Evolutionary conservation across 805 yeast genomes (phyloP), one percentile per base, ranked within the genome.

Genomic region (Suhomyces xylopsoci): DNA sequence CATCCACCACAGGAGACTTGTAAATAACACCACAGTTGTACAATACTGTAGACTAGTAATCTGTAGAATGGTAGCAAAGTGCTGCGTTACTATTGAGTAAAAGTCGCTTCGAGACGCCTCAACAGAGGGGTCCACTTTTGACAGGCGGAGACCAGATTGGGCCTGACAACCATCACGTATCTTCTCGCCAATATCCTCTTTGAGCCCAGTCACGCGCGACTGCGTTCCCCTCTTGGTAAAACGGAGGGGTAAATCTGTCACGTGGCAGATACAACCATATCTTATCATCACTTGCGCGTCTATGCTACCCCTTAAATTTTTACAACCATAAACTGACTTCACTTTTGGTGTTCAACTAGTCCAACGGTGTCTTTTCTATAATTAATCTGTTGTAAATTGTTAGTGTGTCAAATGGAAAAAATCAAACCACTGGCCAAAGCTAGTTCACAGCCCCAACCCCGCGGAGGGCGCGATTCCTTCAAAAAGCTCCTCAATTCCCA

Each of bases 401-500:
- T 38, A 38, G 24, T 38, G 42, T 38, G 15, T 38, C 20, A 15
- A 38, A 38, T 38, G 42, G 42, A 38, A 15, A 38, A 19, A 38
- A 8, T 38, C 42, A 38, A 38, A 38, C 42, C 24, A 38, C 42
- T 38, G 42, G 24, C 24, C 7, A 38, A 38, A 9, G 42, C 24
- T 38, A 38, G 24, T 8, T 38, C 42, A 38, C 42, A 38, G 42
- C 42, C 42, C 14, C 42, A 38, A 19, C 20, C 24, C 19, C 24
- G n/a, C 14, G 42, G 42, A 5, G 22, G 22, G 24, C 42, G 24
- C 24, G 42, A 38, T 38, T 51, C 55, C 36, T 43, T 56, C 36
- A 58, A 60, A 48, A 69, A 68, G 47, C 61, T 74, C 45, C 66
- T 73, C 25, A 61, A 63, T 22, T 66, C 76, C 10, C 76, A 73